Percentiles rank a stretch among this genome's conserved stretches.
Evolutionary conservation across 1,284 basidiomycete species (phyloP).

Genomic region (Irpex sp.): DNA sequence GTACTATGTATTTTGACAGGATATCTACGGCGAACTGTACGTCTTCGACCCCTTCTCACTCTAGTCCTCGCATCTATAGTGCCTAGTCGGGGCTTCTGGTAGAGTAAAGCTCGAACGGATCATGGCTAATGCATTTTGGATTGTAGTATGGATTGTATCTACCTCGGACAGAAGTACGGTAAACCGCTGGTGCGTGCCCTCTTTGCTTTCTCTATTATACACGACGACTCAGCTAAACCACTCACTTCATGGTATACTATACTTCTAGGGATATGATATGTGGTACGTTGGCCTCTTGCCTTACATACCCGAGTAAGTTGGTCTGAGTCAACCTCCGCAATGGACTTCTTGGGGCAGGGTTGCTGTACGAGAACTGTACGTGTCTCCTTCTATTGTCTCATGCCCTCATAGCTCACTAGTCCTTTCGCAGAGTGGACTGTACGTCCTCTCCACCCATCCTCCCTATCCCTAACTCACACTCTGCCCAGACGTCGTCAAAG

Average conservation of each 20-base stretch:
- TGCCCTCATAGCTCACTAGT: background rate
- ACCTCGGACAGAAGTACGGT: constrained; percentile 78
- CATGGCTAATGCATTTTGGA: too few relatives aligned
- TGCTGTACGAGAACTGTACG: constrained; percentile 72
- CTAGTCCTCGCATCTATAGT: too few relatives aligned
- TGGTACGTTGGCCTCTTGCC: constrained; percentile 31
- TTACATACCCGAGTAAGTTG: too few relatives aligned
- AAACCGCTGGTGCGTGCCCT: constrained; percentile 35
- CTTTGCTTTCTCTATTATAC: too few relatives aligned
- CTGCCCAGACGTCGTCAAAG: constrained; percentile 55
- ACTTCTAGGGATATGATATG: constrained; percentile 46
- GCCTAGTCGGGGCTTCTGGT: too few relatives aligned
- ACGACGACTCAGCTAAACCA: too few relatives aligned
- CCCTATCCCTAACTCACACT: background rate
- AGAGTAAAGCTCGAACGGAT: too few relatives aligned
- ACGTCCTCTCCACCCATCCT: constrained; percentile 18
- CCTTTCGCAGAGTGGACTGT: constrained; percentile 58
- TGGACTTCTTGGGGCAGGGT: constrained; percentile 40
- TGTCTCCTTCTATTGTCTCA: constrained; percentile 8
- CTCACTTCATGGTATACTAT: too few relatives aligned
- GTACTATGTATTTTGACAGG: constrained; percentile 36
- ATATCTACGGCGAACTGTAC: constrained; percentile 87
- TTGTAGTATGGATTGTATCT: constrained; percentile 97
- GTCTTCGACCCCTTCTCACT: too few relatives aligned
- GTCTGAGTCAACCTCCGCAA: too few relatives aligned